A percentile compares a stretch with the other conserved stretches of the same genome.
phyloP scores from a whole-genome alignment of 2,329 filamentous ascomycete genomes.

The Ophiosphaerella korrae region DNA sequence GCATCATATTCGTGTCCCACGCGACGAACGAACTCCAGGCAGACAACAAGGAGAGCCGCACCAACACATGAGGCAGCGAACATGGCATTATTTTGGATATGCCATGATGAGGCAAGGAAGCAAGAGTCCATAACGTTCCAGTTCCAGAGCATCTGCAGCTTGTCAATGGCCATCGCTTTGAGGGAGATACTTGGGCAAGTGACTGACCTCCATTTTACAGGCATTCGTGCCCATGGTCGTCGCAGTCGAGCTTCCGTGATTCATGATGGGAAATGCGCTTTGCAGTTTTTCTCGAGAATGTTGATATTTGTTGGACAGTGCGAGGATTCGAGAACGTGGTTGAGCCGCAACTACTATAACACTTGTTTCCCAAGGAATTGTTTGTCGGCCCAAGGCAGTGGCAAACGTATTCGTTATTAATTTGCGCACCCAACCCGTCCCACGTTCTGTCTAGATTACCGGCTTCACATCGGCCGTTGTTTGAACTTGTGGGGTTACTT shows the following conservation, averaged over 20 bases:
- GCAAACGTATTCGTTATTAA: background rate
- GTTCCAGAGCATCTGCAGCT: slow-evolving; percentile 75
- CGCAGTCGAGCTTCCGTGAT: slow-evolving; percentile 17
- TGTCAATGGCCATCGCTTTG: background rate
- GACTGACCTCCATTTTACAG: slow-evolving; percentile 49
- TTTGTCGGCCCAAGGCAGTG: background rate
- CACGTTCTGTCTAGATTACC: background rate
- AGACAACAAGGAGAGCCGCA: slow-evolving; percentile 73
- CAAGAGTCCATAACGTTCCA: slow-evolving; percentile 73
- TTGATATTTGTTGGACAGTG: background rate
- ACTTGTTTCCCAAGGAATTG: background rate
- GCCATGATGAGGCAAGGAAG: slow-evolving; percentile 74
- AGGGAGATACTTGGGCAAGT: background rate
- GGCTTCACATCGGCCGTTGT: slow-evolving; percentile 7
- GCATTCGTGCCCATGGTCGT: slow-evolving; percentile 24
- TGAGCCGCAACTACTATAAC: background rate
- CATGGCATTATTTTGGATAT: slow-evolving; percentile 69
- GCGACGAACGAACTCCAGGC: slow-evolving; percentile 74
- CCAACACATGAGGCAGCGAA: slow-evolving; percentile 83
- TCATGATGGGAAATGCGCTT: slow-evolving; percentile 15
- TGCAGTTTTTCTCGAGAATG: slow-evolving; percentile 2
- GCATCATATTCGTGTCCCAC: slow-evolving; percentile 74
- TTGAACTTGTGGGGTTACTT: slow-evolving; percentile 36
- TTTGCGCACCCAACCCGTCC: background rate
- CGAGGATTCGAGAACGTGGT: background rate